Evolutionary conservation across 352 stramenopile genomes (phyloP).

Genomic region (Phytophthora sp.): DNA sequence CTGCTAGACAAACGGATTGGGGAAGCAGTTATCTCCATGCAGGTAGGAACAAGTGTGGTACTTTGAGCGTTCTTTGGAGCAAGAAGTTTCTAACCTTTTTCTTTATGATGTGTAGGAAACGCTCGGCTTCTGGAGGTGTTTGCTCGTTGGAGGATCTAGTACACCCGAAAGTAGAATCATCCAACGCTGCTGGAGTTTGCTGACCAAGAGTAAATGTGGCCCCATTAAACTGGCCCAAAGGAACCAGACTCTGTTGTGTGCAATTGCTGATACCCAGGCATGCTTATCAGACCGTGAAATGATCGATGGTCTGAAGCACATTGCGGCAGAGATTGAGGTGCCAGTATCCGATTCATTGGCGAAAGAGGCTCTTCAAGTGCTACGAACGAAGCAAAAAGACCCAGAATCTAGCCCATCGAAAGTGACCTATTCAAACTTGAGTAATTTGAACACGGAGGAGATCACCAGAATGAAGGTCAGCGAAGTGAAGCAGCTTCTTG

Average conservation of each 20-base stretch:
- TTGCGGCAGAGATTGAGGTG: constrained; percentile 40
- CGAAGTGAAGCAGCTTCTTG: constrained; percentile 51
- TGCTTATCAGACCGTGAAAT: constrained; percentile 55
- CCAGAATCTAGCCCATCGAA: neutral
- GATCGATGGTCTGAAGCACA: constrained; percentile 43
- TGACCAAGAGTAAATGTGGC: constrained; percentile 9
- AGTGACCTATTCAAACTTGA: constrained; percentile 19
- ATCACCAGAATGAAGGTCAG: constrained; percentile 52
- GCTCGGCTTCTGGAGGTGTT: constrained; percentile 65
- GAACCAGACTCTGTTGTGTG: constrained; percentile 40
- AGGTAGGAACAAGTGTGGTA: constrained; percentile 44
- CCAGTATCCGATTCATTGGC: constrained; percentile 27
- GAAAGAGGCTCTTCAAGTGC: constrained; percentile 27
- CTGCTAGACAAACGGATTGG: constrained; percentile 58
- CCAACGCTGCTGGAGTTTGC: constrained; percentile 45
- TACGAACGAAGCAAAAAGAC: constrained; percentile 19
- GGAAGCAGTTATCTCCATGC: constrained; percentile 45
- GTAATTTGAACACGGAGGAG: constrained; percentile 34
- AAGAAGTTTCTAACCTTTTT: constrained; percentile 12
- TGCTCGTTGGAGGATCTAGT: constrained; percentile 42
- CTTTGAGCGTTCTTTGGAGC: neutral
- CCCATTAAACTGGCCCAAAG: constrained; percentile 22
- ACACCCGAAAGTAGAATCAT: constrained; percentile 10
- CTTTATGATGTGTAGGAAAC: constrained; percentile 35
- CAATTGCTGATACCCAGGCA: constrained; percentile 38